Percentiles rank a stretch among this genome's conserved stretches.
phyloP scores from a whole-genome alignment of 2,329 filamentous ascomycete species.

The Sporothrix protearum region DNA sequence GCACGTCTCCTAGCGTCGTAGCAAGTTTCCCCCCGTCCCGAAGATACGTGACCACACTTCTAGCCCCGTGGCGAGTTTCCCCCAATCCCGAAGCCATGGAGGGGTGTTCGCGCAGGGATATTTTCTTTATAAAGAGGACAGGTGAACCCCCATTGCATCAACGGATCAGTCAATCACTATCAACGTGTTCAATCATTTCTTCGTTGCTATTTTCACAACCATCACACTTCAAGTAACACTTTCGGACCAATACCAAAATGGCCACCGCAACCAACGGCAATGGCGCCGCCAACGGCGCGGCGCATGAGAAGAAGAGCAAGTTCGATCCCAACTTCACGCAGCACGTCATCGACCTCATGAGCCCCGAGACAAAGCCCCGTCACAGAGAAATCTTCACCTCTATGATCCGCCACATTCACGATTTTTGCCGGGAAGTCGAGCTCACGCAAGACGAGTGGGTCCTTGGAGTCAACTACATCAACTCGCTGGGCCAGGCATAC shows the following conservation, averaged over 20 bases:
- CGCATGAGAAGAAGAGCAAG: conserved; percentile 21
- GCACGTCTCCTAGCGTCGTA: background rate
- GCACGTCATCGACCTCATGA: conserved; percentile 69
- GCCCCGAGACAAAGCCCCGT: conserved; percentile 65
- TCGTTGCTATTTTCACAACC: background rate
- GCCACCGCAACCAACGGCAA: background rate
- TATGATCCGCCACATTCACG: conserved; percentile 72
- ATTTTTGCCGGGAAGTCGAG: conserved; percentile 75
- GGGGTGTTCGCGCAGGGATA: background rate
- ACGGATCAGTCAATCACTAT: background rate
- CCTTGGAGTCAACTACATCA: conserved; percentile 56
- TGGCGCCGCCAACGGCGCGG: background rate
- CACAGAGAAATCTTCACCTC: conserved; percentile 64
- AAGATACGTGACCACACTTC: too few relatives aligned
- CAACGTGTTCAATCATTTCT: background rate
- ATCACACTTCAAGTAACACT: background rate
- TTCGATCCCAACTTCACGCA: conserved; percentile 78
- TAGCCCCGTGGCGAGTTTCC: too few relatives aligned
- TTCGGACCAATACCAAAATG: background rate
- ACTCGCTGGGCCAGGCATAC: conserved; percentile 67
- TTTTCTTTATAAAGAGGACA: background rate
- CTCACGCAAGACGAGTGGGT: conserved; percentile 80
- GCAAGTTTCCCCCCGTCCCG: background rate
- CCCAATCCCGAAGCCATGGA: background rate
- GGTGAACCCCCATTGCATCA: background rate